Evolutionary conservation across 208 protist species (phyloP).

Genomic region (Leishmania braziliensis): DNA sequence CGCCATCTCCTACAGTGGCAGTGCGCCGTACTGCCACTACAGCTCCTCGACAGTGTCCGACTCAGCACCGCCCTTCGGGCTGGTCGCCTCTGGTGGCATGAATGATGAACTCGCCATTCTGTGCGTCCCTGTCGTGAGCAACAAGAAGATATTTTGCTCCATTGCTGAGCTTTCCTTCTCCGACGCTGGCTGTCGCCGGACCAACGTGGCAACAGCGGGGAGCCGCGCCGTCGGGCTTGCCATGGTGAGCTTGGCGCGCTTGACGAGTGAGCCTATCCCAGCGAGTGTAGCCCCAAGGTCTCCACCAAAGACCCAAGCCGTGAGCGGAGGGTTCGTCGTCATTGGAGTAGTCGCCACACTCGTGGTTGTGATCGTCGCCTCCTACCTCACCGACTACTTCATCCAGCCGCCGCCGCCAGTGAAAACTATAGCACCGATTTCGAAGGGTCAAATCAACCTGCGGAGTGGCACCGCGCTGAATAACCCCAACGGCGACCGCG

Average conservation of each 20-base stretch:
- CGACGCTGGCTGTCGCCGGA: background rate
- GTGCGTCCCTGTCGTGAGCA: constrained; percentile 20
- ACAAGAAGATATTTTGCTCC: constrained; percentile 13
- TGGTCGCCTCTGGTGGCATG: constrained; percentile 24
- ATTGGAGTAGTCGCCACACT: constrained; percentile 47
- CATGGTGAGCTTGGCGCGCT: constrained; percentile 20
- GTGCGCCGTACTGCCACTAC: constrained; percentile 21
- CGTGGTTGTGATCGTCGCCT: constrained; percentile 36
- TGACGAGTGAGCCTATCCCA: constrained; percentile 8
- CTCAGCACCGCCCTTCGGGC: constrained; percentile 27
- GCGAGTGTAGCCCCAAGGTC: background rate
- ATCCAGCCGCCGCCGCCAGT: constrained; percentile 57
- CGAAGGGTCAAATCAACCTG: constrained; percentile 4
- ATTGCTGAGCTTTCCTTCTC: constrained; percentile 25
- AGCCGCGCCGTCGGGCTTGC: constrained; percentile 17
- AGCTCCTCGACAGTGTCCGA: constrained; percentile 1
- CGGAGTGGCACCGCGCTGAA: constrained; percentile 16
- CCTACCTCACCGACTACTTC: constrained; percentile 60
- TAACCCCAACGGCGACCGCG: background rate
- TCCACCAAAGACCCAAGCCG: background rate
- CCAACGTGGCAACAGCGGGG: background rate
- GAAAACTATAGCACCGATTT: constrained; percentile 37
- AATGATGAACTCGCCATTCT: constrained; percentile 48
- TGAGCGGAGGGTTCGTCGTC: constrained; percentile 37
- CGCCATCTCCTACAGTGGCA: background rate